Conservation (phyloP, 495 filamentous ascomycete species). For the Penicillium silybi region DNA sequence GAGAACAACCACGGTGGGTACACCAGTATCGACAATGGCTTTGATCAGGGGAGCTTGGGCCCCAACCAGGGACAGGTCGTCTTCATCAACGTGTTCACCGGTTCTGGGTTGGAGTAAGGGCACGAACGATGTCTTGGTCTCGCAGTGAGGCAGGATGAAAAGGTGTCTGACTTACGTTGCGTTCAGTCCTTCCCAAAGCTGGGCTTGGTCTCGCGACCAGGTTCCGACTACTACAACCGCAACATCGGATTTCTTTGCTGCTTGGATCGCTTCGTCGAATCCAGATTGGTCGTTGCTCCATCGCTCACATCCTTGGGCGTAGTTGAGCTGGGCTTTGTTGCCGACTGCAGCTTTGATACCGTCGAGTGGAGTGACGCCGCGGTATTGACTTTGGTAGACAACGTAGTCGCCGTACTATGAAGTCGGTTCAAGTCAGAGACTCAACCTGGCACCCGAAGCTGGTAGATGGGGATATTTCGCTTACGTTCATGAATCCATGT, state of each 20-base stretch:
- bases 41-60: slow-evolving; percentile 61
- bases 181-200: slow-evolving; percentile 65
- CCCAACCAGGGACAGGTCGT: slow-evolving; percentile 61
- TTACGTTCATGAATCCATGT: slow-evolving; percentile 63
- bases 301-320: slow-evolving; percentile 66
- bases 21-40: slow-evolving; percentile 60
- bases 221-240: slow-evolving; percentile 70
- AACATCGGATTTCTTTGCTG: slow-evolving; percentile 62
- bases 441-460: background rate
- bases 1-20: slow-evolving; percentile 66
- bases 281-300: slow-evolving; percentile 65
- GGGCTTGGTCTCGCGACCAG: slow-evolving; percentile 65
- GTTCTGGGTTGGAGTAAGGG: slow-evolving; percentile 37
- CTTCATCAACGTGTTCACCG: slow-evolving; percentile 66
- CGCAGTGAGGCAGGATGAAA: background rate
- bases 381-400: slow-evolving; percentile 54
- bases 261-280: slow-evolving; percentile 57
- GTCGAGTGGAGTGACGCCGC: slow-evolving; percentile 62
- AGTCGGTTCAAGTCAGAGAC: background rate
- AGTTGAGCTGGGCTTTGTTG: slow-evolving; percentile 49
- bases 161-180: slow-evolving; percentile 43
- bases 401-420: slow-evolving; percentile 65
- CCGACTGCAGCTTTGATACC: slow-evolving; percentile 60
- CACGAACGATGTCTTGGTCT: background rate
- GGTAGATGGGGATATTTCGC: slow-evolving; percentile 9